These are phyloP conservation scores for Trebouxiophyceae sp. DNA, from an alignment of 163 green algal genomes.

Conservation along the genomic window DNA sequence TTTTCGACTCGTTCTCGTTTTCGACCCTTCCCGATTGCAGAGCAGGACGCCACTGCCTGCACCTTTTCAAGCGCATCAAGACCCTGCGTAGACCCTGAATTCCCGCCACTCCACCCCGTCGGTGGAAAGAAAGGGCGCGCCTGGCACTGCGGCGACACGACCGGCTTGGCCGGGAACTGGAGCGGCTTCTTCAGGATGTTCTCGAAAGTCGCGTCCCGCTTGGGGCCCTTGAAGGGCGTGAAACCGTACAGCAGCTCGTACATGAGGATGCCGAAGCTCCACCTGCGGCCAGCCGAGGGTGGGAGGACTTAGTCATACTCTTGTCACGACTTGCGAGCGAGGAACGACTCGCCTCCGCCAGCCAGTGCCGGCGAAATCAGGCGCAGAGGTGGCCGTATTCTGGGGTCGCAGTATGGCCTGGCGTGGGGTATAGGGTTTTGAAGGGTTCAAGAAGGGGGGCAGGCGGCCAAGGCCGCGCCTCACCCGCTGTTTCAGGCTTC, in stretches of 20 bases:
- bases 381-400: too few species aligned
- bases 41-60: background rate
- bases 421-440: too few species aligned
- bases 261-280: slow-evolving; percentile 86
- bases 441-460: too few species aligned
- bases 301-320: too few species aligned
- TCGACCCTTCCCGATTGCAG: too few species aligned
- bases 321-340: too few species aligned
- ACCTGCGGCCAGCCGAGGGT: slow-evolving; percentile 91
- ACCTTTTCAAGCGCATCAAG: background rate
- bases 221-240: slow-evolving; percentile 74
- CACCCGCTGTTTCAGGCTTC: too few species aligned
- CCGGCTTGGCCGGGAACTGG: slow-evolving; percentile 30
- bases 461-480: too few species aligned
- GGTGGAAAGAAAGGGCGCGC: background rate
- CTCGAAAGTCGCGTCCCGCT: slow-evolving; percentile 82
- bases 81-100: background rate
- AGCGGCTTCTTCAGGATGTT: slow-evolving; percentile 70
- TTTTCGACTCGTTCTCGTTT: too few species aligned
- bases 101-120: background rate
- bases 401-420: too few species aligned
- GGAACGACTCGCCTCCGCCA: too few species aligned
- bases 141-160: slow-evolving; percentile 21
- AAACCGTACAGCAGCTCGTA: slow-evolving; percentile 86
- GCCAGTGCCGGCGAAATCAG: too few species aligned